These are phyloP conservation scores for Jaltomata sinuosa DNA, from an alignment of 257 asterid species.

Conservation along the genomic window DNA sequence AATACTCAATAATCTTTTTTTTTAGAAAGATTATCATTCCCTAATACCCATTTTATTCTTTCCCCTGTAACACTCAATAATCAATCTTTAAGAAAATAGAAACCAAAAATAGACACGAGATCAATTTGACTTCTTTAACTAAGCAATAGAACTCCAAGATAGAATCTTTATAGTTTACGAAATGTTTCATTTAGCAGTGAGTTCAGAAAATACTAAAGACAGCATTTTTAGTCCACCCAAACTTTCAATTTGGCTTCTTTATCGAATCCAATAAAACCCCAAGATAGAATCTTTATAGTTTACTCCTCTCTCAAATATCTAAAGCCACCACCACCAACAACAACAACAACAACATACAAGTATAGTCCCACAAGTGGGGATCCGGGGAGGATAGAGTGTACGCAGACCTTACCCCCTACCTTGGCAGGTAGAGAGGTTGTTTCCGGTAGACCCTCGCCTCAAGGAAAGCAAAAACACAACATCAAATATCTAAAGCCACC, in stretches of 20 bases:
- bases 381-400: too few relatives aligned
- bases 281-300: not conserved
- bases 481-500: not conserved
- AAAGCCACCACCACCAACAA: not conserved
- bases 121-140: not conserved
- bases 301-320: too few relatives aligned
- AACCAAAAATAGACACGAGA: not conserved
- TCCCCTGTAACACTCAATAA: not conserved
- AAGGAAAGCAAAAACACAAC: too few relatives aligned
- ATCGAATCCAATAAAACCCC: not conserved
- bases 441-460: too few relatives aligned
- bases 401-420: too few relatives aligned
- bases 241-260: slow-evolving; percentile 3
- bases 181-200: too few relatives aligned
- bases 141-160: not conserved
- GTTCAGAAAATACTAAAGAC: not conserved
- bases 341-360: too few relatives aligned
- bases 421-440: too few relatives aligned
- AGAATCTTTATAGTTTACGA: too few relatives aligned
- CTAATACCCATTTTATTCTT: not conserved
- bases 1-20: not conserved
- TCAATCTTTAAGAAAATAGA: not conserved
- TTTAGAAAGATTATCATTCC: not conserved
- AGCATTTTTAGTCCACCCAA: not conserved
- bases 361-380: too few relatives aligned